phyloP scores from a whole-genome alignment of 768 basidiomycete species.

The Cystobasidium ongulense region DNA sequence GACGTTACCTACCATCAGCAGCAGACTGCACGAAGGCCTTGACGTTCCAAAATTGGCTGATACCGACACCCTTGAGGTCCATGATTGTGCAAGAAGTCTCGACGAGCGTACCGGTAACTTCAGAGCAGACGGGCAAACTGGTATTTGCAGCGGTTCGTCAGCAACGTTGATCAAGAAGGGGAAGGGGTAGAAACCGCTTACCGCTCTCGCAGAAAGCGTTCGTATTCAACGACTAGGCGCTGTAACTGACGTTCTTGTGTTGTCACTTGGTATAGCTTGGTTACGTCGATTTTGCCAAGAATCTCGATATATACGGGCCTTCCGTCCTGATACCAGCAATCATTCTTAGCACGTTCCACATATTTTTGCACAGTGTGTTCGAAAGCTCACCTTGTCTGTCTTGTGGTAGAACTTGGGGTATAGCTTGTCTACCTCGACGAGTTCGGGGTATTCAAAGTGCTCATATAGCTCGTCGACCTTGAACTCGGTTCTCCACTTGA shows the following conservation, averaged over 20 bases:
- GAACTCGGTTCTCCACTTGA: constrained; percentile 84
- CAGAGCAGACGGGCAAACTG: constrained; percentile 59
- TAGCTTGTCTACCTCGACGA: constrained; percentile 64
- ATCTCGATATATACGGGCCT: constrained; percentile 92
- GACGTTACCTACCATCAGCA: constrained; percentile 44
- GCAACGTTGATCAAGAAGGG: neutral
- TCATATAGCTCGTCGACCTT: constrained; percentile 64
- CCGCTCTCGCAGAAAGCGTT: constrained; percentile 70
- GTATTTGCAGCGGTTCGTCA: constrained; percentile 44
- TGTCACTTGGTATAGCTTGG: constrained; percentile 69
- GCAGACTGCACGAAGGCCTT: constrained; percentile 80
- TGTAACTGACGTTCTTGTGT: constrained; percentile 78
- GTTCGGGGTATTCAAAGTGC: constrained; percentile 79
- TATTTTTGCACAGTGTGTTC: neutral
- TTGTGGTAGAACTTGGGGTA: constrained; percentile 58
- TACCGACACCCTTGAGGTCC: constrained; percentile 60
- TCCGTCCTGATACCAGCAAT: constrained; percentile 58
- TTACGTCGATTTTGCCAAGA: constrained; percentile 80
- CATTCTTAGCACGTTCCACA: constrained; percentile 2
- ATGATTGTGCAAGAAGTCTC: constrained; percentile 97
- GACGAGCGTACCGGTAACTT: constrained; percentile 68
- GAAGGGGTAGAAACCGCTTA: neutral
- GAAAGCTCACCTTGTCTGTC: constrained; percentile 67
- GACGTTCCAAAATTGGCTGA: constrained; percentile 78
- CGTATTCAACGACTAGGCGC: constrained; percentile 86